Conservation (phyloP, 164 flowering plant species). For the Cinnamomum chago region DNA sequence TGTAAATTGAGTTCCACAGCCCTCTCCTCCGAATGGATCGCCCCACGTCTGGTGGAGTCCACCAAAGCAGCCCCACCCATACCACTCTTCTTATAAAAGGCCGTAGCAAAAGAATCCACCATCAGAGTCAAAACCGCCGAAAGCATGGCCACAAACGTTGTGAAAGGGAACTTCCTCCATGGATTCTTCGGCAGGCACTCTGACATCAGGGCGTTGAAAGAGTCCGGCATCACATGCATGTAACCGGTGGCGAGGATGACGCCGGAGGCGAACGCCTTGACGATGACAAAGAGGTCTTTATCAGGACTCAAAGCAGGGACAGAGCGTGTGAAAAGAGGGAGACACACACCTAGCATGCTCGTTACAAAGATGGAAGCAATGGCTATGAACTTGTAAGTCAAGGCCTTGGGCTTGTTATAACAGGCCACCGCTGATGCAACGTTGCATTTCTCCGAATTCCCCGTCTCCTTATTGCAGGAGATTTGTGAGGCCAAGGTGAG, state of each 20-base stretch:
- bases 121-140: conserved; percentile 16
- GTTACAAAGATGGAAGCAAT: conserved; percentile 7
- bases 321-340: conserved; percentile 11
- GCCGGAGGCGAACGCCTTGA: conserved; percentile 20
- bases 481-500: background rate
- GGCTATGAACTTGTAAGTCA: conserved; percentile 15
- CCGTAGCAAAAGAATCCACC: conserved; percentile 18
- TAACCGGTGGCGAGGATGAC: conserved; percentile 23
- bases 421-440: background rate
- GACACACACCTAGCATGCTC: conserved; percentile 21
- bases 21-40: background rate
- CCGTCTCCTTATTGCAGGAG: background rate
- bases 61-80: background rate
- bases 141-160: conserved; percentile 20
- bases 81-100: background rate
- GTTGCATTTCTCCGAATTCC: background rate
- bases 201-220: conserved; percentile 12
- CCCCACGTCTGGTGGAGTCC: background rate
- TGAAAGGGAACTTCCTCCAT: conserved; percentile 21
- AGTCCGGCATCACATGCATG: conserved; percentile 25
- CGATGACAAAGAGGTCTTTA: conserved; percentile 7
- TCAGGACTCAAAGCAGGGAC: conserved; percentile 12
- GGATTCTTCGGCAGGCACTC: conserved; percentile 17
- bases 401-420: conserved; percentile 5
- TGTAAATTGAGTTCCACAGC: background rate